phyloP scores from a whole-genome alignment of 2,329 filamentous ascomycete species.

The Diaporthe humulicola region DNA sequence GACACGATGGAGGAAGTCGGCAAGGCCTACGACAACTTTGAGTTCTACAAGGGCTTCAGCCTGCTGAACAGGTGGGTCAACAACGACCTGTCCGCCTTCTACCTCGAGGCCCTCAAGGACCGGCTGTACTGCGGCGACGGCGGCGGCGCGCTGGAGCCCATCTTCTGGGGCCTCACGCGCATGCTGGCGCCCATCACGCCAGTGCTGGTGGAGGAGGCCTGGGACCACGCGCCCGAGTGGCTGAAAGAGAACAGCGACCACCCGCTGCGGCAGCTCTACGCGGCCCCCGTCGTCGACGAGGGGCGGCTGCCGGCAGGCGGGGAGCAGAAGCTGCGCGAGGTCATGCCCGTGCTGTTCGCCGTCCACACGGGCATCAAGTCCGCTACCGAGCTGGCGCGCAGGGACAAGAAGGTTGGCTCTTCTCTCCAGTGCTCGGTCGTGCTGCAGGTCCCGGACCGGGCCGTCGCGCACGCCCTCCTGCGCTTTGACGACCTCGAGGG shows the following conservation, averaged over 20 bases:
- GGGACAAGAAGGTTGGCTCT: constrained; percentile 80
- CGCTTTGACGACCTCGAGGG: constrained; percentile 68
- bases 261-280: constrained; percentile 64
- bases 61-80: constrained; percentile 85
- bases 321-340: constrained; percentile 55
- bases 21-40: constrained; percentile 75
- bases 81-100: constrained; percentile 90
- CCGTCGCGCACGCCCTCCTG: constrained; percentile 51
- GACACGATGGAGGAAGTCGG: constrained; percentile 75
- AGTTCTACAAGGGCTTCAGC: constrained; percentile 84
- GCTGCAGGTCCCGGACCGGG: constrained; percentile 59
- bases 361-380: constrained; percentile 78
- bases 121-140: constrained; percentile 86
- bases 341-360: constrained; percentile 63
- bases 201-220: constrained; percentile 88
- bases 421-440: constrained; percentile 83
- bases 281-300: constrained; percentile 56
- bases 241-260: constrained; percentile 63
- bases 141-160: constrained; percentile 72
- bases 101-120: constrained; percentile 93
- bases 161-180: constrained; percentile 80
- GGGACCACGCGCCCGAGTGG: constrained; percentile 79
- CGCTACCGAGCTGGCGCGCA: constrained; percentile 80
- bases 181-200: constrained; percentile 88
- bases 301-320: constrained; percentile 55